Conservation (phyloP, 73 alveolate species). For the Tetrahymena malaccensis region DNA sequence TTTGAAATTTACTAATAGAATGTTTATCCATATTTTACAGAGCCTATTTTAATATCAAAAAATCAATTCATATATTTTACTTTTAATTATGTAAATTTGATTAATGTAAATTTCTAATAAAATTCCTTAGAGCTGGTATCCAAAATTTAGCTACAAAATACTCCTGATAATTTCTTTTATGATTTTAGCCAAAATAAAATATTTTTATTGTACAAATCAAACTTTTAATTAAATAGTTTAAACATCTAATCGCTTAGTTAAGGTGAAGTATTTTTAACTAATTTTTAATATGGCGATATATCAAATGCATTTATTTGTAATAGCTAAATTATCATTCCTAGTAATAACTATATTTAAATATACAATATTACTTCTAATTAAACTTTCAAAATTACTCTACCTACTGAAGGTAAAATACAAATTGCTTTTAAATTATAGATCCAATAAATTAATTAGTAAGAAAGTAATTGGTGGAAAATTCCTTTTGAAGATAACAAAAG, state of each 20-base stretch:
- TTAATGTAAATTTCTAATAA: background rate
- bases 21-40: background rate
- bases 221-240: no score
- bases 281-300: background rate
- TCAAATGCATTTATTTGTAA: background rate
- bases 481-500: background rate
- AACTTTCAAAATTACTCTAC: background rate
- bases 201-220: background rate
- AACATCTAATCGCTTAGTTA: no score
- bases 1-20: background rate
- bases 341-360: no score
- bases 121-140: background rate
- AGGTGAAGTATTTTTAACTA: background rate
- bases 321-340: background rate
- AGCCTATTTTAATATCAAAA: background rate
- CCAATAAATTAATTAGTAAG: background rate
- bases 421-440: no score
- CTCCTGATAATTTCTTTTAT: background rate
- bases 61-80: background rate
- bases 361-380: background rate
- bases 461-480: background rate
- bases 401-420: background rate
- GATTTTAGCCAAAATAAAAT: background rate
- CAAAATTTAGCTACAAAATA: no score
- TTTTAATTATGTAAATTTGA: no score